Percentiles rank a stretch among this genome's conserved stretches.
Conservation (phyloP, 1,284 basidiomycete genomes). For the Fomitiporia mediterranea region DNA sequence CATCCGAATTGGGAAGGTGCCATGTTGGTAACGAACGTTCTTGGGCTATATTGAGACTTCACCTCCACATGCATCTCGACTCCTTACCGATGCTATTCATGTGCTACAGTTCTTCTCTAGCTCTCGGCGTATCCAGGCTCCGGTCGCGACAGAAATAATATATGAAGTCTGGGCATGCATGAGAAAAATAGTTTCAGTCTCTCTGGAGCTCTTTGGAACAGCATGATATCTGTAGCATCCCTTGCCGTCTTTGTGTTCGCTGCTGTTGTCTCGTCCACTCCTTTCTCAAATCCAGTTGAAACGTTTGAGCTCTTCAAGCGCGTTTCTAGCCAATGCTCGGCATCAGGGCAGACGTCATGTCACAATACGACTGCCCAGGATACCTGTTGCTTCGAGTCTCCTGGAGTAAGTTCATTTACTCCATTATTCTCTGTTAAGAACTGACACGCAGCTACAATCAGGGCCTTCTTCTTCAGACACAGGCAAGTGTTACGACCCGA, state of each 20-base stretch:
- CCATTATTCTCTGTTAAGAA: slow-evolving; percentile 15
- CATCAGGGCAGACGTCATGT: slow-evolving; percentile 41
- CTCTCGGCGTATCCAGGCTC: not conserved
- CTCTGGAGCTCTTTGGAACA: not conserved
- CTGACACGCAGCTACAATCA: slow-evolving; percentile 25
- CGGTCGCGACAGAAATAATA: not conserved
- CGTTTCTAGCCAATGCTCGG: slow-evolving; percentile 41
- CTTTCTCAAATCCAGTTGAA: slow-evolving; percentile 21
- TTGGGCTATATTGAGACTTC: not conserved
- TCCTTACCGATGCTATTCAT: not conserved
- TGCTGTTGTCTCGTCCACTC: slow-evolving; percentile 19
- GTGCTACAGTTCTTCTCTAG: not conserved
- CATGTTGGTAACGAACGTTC: not conserved
- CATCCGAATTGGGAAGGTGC: not conserved
- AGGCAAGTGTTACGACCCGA: slow-evolving; percentile 35
- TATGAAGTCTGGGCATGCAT: not conserved
- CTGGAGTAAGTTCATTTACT: slow-evolving; percentile 34
- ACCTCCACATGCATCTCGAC: not conserved
- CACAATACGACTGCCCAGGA: slow-evolving; percentile 38
- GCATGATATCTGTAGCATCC: not conserved
- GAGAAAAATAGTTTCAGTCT: not conserved
- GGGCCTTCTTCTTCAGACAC: slow-evolving; percentile 62
- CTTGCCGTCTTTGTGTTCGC: slow-evolving; percentile 23
- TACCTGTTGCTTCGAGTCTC: slow-evolving; percentile 50
- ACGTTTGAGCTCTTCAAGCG: slow-evolving; percentile 29